Percentiles rank a stretch among this genome's conserved stretches.
These are phyloP conservation scores for Stylonectria norvegica DNA, from an alignment of 2,329 filamentous ascomycete genomes.

Conservation along the genomic window DNA sequence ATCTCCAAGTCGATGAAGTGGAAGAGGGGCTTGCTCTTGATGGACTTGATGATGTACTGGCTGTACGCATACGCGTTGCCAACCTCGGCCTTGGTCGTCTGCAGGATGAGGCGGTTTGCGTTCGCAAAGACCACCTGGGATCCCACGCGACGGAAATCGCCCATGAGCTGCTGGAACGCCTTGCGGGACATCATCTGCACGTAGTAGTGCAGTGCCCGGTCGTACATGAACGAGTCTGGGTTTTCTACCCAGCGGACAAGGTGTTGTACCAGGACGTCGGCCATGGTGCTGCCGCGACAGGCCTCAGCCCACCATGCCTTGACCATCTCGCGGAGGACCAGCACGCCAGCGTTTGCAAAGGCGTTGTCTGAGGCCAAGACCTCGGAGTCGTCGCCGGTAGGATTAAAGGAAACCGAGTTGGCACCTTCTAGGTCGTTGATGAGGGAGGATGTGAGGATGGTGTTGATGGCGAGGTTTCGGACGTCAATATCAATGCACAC, in stretches of 20 bases:
- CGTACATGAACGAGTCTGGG: conserved; percentile 90
- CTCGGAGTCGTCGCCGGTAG: conserved; percentile 39
- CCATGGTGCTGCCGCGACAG: conserved; percentile 85
- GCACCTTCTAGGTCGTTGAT: conserved; percentile 94
- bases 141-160: conserved; percentile 90
- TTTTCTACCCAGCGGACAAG: conserved; percentile 96
- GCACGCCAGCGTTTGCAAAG: conserved; percentile 87
- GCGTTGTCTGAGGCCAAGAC: conserved; percentile 80
- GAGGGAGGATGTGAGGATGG: conserved; percentile 90
- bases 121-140: conserved; percentile 96
- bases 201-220: conserved; percentile 90
- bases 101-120: conserved; percentile 81
- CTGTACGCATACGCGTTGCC: conserved; percentile 96
- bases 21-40: conserved; percentile 92
- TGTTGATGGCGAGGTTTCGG: conserved; percentile 95
- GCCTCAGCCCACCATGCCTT: conserved; percentile 98
- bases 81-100: conserved; percentile 95
- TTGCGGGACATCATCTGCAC: conserved; percentile 99
- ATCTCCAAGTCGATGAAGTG: conserved; percentile 97
- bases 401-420: conserved; percentile 81
- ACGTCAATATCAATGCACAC: conserved; percentile 95
- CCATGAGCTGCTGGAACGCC: conserved; percentile 94
- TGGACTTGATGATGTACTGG: conserved; percentile 96
- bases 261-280: conserved; percentile 95
- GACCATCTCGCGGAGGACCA: conserved; percentile 95